Conservation (phyloP, 1,284 basidiomycete genomes). For the Marasmius sp. region DNA sequence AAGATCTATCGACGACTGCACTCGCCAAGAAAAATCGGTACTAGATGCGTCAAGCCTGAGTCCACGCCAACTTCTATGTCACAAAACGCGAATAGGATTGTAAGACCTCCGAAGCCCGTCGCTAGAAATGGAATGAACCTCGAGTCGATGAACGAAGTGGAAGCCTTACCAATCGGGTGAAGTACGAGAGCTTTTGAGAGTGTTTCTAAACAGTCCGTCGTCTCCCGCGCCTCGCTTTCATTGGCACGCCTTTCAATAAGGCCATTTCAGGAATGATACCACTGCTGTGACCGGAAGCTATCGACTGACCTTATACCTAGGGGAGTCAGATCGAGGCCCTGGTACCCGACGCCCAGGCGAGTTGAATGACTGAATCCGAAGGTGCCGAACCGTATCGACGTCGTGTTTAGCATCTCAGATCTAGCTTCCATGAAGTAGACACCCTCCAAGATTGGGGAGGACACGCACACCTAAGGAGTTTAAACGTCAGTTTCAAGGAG, state of each 20-base stretch:
- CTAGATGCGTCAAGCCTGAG: background rate
- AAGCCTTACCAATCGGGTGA: background rate
- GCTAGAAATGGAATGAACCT: background rate
- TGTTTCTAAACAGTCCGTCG: background rate
- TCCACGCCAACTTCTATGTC: background rate
- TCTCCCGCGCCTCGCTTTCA: background rate
- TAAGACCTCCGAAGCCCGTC: background rate
- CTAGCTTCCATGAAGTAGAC: background rate
- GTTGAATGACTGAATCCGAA: background rate
- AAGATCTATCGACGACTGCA: background rate
- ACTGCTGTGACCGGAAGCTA: no score
- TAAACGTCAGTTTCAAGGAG: background rate
- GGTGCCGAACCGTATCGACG: background rate
- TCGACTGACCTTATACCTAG: background rate
- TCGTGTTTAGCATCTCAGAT: background rate
- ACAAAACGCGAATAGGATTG: background rate
- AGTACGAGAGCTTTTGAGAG: background rate
- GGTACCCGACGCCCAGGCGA: background rate
- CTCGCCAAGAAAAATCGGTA: background rate
- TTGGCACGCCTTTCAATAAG: background rate
- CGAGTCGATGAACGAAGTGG: background rate
- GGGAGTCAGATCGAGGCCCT: background rate
- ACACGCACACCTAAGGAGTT: background rate
- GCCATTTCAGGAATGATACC: background rate
- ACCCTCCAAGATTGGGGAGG: background rate